These are phyloP conservation scores for Mortierella antarctica DNA, from an alignment of 192 early-diverging fungal genomes.

Conservation along the genomic window DNA sequence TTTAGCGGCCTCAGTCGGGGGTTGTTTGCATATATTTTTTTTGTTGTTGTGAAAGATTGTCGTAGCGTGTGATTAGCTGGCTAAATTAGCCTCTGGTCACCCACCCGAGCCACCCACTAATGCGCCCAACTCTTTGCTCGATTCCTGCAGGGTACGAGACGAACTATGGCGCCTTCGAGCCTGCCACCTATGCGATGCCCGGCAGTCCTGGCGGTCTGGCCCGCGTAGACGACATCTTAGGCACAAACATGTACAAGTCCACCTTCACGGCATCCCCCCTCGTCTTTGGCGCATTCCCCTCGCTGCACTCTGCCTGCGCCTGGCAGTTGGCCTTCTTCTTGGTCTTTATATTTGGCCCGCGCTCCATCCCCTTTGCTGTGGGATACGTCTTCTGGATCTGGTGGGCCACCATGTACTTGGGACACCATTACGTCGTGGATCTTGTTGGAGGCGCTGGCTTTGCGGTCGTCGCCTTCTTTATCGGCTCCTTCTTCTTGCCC, in stretches of 20 bases:
- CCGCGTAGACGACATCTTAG: conserved; percentile 75
- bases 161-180: conserved; percentile 66
- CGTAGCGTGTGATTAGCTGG: not conserved
- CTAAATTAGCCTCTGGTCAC: conserved; percentile 5
- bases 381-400: conserved; percentile 79
- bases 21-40: not conserved
- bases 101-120: not conserved
- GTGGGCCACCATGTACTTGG: conserved; percentile 84
- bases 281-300: conserved; percentile 83
- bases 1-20: not conserved
- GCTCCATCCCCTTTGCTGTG: conserved; percentile 54
- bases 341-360: conserved; percentile 57
- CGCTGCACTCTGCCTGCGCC: conserved; percentile 78
- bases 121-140: not conserved
- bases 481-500: conserved; percentile 59
- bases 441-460: conserved; percentile 74
- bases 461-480: conserved; percentile 67
- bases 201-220: conserved; percentile 76
- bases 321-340: conserved; percentile 72
- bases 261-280: conserved; percentile 76
- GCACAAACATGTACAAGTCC: conserved; percentile 67
- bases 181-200: conserved; percentile 71
- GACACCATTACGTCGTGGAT: conserved; percentile 81
- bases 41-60: not conserved
- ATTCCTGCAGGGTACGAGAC: conserved; percentile 71